Base-by-base conservation (phyloP, 2,329 filamentous ascomycete species). In the Aspergillus sp. region DNA sequence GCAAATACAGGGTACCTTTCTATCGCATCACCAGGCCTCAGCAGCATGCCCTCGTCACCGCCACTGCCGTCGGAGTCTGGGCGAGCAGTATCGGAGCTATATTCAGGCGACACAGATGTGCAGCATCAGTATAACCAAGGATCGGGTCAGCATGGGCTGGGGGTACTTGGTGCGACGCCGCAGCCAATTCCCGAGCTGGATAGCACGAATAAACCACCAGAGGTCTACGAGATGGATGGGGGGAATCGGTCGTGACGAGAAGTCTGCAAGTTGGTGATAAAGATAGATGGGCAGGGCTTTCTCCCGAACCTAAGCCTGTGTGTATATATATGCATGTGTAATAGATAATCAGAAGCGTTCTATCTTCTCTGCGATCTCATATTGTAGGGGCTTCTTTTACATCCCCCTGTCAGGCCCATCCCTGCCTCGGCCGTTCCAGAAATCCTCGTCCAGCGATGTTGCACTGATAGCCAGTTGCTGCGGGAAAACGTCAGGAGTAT, bases 391-490 rank as follows among this genome's bases (percentile, higher is more conserved):
- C 20, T 3, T 20, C 3, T 19, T 3, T 4, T 20, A 20, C 20
- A 20, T 20, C 4, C 20, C 20, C 20, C 20, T 3, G 20, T 20
- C 3, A 4, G 3, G 20, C 3, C 4, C 20, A 20, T 4, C 3
- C 20, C 4, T 3, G 20, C 20, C 3, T 20, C 20, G 3, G 4
- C 20, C 20, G 20, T 20, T 20, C 20, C 20, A 20, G 1, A 20
- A 20, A 20, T 20, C 20, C 2, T 20, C 19, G 19, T 98, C 95
- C 56, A 99, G 78, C 50, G 80, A 86, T 27, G 85, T 83, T 1
- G 89, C 91, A 62, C 82, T 84, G 42, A 98, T 89, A 62, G 85
- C 85, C 20, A 20, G 20, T 4, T 20, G 3, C 20, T 20, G 20
- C 20, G 20, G 20, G 20, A 20, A 20, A 20, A 20, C 19, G 3